These are phyloP conservation scores for Saraca asoca DNA, from an alignment of 331 rosid species.

Conservation along the genomic window DNA sequence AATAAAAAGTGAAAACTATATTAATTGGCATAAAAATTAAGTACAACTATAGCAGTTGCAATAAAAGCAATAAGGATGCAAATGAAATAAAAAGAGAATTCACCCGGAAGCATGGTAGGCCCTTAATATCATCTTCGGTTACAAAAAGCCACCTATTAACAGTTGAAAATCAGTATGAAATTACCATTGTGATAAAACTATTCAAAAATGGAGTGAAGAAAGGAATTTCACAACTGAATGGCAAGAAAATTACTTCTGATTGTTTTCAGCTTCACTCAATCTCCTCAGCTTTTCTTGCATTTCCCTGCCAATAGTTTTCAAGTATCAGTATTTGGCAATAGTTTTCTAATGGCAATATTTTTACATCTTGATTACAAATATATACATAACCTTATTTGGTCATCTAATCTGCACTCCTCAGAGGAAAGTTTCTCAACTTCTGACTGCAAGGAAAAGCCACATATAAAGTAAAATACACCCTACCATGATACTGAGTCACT, in stretches of 20 bases:
- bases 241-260: slow-evolving; percentile 61
- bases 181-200: slow-evolving; percentile 18
- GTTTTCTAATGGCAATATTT: slow-evolving; percentile 28
- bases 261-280: slow-evolving; percentile 80
- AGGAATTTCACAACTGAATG: slow-evolving; percentile 30
- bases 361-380: slow-evolving; percentile 30
- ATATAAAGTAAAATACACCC: slow-evolving; percentile 16
- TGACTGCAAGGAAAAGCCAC: slow-evolving; percentile 64
- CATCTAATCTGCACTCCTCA: slow-evolving; percentile 79
- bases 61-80: slow-evolving; percentile 13
- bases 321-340: slow-evolving; percentile 36
- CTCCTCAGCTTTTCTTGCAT: slow-evolving; percentile 85
- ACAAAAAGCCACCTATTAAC: slow-evolving; percentile 78
- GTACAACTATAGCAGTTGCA: slow-evolving; percentile 17
- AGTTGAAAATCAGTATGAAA: slow-evolving; percentile 20
- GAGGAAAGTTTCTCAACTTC: slow-evolving; percentile 77
- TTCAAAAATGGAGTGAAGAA: neutral
- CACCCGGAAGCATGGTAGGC: slow-evolving; percentile 81
- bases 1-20: slow-evolving; percentile 25
- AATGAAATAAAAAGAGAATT: too few relatives aligned
- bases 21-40: slow-evolving; percentile 31
- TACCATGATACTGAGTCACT: slow-evolving; percentile 20
- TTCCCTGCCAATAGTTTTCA: slow-evolving; percentile 55
- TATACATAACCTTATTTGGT: slow-evolving; percentile 72
- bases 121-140: slow-evolving; percentile 90